These are phyloP conservation scores for Cutaneotrichosporon curvatum DNA, from an alignment of 1,284 basidiomycete species.

Conservation along the genomic window DNA sequence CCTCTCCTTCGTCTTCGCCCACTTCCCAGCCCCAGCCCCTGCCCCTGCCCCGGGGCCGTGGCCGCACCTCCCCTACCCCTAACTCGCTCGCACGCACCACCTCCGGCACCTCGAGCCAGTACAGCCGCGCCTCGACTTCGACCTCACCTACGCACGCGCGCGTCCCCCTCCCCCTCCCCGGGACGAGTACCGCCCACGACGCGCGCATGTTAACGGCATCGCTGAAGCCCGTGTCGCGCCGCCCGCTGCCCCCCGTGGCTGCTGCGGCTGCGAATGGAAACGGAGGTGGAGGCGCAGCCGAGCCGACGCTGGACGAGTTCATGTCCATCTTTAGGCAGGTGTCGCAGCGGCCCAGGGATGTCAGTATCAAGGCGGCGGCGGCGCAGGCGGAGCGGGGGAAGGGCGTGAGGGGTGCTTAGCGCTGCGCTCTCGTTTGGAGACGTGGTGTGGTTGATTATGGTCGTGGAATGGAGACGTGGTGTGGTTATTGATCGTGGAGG, in stretches of 20 bases:
- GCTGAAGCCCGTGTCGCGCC: not conserved
- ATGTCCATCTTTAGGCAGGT: constrained; percentile 7
- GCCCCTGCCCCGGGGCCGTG: not conserved
- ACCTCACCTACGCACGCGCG: not conserved
- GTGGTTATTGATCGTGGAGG: too few relatives aligned
- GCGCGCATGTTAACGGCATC: too few relatives aligned
- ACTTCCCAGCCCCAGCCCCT: not conserved
- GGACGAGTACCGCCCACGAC: too few relatives aligned
- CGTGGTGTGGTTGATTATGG: too few relatives aligned
- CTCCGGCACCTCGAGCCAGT: too few relatives aligned
- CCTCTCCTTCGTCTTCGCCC: too few relatives aligned
- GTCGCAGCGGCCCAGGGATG: not conserved
- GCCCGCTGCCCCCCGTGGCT: too few relatives aligned
- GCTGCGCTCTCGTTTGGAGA: too few relatives aligned
- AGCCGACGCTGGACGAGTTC: constrained; percentile 7
- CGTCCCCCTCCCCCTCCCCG: too few relatives aligned
- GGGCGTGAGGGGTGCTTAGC: not conserved
- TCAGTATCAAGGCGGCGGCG: constrained; percentile 3
- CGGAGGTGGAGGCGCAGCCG: not conserved
- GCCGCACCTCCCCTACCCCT: not conserved
- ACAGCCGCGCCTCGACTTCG: not conserved
- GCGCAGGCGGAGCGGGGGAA: not conserved
- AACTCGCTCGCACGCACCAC: not conserved
- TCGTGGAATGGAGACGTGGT: too few relatives aligned
- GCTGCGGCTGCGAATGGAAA: not conserved